Base-by-base conservation (phyloP, 768 basidiomycete genomes). In the Lentinula boryana region DNA sequence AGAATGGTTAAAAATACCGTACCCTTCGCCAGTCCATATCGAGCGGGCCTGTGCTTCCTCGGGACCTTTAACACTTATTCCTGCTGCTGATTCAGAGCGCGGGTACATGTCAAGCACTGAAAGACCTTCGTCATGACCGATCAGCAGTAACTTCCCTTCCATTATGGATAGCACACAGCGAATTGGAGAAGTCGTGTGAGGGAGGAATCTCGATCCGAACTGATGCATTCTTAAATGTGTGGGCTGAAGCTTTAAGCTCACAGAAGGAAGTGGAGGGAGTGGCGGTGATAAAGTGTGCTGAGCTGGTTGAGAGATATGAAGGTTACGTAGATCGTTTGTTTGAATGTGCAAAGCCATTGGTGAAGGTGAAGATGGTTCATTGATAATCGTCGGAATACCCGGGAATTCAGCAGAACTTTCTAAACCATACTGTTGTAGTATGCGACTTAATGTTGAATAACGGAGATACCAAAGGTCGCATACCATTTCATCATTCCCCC, bases 61-160 rank as follows among this genome's bases (percentile, higher is more conserved):
- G 4, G 91, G 90, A 4, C 86, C 87, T 64, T 84, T 86, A 7
- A 79, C 66, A 16, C 74, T 71, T 13, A 79, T 69, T 2, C 71
- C 74, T 1, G 82, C 83, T n/a, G 66, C 68, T 21, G 65, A 63
- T 18, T 83, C 85, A 63, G 88, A 87, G 64, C 84, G 79, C 1
- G 92, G 91, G 67, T 86, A 90, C 84, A 91, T 86, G 67, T 94
- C 87, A 53, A 94, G 72, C 5, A 93, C 90, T 1, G 88, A 90
- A 27, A 94, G 78, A 2, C 92, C 92, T 61, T 86, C 80, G 63
- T 91, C 87, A 60, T 89, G 88, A 3, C 92, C 92, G 31, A 94
- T 81, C 12, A 94, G 80, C n/a, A 94, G 60, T 41, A 90, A 70
- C 56, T 79, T 78, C 63, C 89, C 84, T 18, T 80, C 80, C 41